A percentile compares a stretch with the other conserved stretches of the same genome.
Evolutionary conservation across 139 green algal genomes (phyloP).

Genomic region (Coccomyxa sp.): DNA sequence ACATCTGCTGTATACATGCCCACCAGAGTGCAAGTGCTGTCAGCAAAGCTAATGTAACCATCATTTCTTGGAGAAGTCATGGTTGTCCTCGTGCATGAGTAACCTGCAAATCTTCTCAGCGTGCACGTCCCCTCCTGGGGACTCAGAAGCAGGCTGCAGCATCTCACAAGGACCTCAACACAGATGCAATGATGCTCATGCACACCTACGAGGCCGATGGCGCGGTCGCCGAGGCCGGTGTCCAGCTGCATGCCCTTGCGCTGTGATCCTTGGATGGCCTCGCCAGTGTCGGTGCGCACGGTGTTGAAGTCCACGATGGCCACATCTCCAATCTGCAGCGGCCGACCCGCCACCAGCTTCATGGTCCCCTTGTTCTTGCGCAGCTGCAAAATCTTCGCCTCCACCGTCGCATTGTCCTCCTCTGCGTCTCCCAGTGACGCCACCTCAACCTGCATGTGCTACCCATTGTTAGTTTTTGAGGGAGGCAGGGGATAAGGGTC

Average conservation of each 20-base stretch:
- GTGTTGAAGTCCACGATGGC: constrained; percentile 39
- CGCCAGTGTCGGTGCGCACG: constrained; percentile 8
- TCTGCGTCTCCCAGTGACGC: constrained; percentile 8
- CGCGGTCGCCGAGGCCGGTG: constrained; percentile 35
- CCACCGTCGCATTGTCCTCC: neutral
- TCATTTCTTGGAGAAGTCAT: too few relatives aligned
- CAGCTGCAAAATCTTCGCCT: neutral
- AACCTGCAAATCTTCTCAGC: neutral
- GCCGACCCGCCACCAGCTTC: constrained; percentile 42
- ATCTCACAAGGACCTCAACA: neutral
- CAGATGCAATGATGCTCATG: neutral
- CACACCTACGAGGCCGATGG: constrained; percentile 12
- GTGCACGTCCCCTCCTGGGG: neutral
- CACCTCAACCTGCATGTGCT: constrained; percentile 1
- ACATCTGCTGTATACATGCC: too few relatives aligned
- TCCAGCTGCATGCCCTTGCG: constrained; percentile 40
- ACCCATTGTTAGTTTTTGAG: too few relatives aligned
- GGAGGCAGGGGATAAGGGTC: too few relatives aligned
- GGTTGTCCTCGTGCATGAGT: neutral
- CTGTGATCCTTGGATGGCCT: constrained; percentile 20
- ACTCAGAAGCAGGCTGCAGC: neutral
- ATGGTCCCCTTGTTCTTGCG: neutral
- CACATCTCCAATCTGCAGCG: constrained; percentile 38
- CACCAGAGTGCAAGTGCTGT: too few relatives aligned
- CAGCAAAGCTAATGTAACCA: too few relatives aligned